These are phyloP conservation scores for Talaromyces sp. DNA, from an alignment of 2,329 filamentous ascomycete species.

Conservation along the genomic window DNA sequence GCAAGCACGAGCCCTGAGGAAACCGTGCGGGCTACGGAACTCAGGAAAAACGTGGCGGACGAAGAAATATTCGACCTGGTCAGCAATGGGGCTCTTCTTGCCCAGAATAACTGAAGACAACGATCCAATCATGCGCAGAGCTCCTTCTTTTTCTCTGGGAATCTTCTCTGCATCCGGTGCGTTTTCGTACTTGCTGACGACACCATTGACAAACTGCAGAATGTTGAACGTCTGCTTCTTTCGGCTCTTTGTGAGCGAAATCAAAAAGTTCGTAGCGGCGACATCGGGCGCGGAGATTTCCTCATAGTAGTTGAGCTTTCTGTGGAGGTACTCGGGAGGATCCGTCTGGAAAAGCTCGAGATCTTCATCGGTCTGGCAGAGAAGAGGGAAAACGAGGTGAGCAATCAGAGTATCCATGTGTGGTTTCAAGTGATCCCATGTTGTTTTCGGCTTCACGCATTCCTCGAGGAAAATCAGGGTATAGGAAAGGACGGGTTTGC, in stretches of 20 bases:
- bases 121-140: slow-evolving; percentile 93
- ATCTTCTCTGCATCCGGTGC: slow-evolving; percentile 86
- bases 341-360: slow-evolving; percentile 91
- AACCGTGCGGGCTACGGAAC: slow-evolving; percentile 88
- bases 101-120: slow-evolving; percentile 89
- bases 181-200: slow-evolving; percentile 88
- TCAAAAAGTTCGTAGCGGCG: slow-evolving; percentile 92
- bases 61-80: slow-evolving; percentile 97
- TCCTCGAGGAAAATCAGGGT: slow-evolving; percentile 95
- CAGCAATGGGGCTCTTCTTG: slow-evolving; percentile 97
- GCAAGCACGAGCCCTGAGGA: slow-evolving; percentile 88
- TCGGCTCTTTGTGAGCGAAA: slow-evolving; percentile 88
- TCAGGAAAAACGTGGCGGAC: slow-evolving; percentile 98
- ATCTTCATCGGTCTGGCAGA: slow-evolving; percentile 89
- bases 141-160: slow-evolving; percentile 92
- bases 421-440: slow-evolving; percentile 91
- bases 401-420: slow-evolving; percentile 91
- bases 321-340: slow-evolving; percentile 92
- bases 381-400: slow-evolving; percentile 90
- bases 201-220: slow-evolving; percentile 87
- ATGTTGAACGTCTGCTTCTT: slow-evolving; percentile 96
- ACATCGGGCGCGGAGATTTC: slow-evolving; percentile 94
- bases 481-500: slow-evolving; percentile 88
- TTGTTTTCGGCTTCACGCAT: slow-evolving; percentile 93
- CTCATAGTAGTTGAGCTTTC: slow-evolving; percentile 97